Conservation (phyloP, 176 grass and related monocot genomes). For the Neostapfia colusana region DNA sequence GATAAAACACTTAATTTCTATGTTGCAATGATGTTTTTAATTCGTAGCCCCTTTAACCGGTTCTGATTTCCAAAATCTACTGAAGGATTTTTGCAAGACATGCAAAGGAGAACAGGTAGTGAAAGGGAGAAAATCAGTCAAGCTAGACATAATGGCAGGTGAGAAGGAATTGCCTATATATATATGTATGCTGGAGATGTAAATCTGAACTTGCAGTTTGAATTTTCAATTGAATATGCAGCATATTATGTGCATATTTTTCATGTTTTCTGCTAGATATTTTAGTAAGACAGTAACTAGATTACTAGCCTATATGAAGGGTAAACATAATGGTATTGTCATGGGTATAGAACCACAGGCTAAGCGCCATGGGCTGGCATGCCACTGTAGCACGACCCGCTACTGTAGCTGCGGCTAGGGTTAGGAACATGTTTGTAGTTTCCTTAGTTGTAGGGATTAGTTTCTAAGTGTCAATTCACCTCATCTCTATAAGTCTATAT, state of each 20-base stretch:
- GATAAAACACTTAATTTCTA: slow-evolving; percentile 12
- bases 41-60: slow-evolving; percentile 11
- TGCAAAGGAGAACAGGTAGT: slow-evolving; percentile 77
- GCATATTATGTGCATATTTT: background rate
- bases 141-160: slow-evolving; percentile 90
- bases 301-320: background rate
- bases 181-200: slow-evolving; percentile 17
- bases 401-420: too few species aligned
- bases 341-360: too few species aligned
- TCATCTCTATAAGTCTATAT: too few species aligned
- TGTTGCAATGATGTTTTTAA: slow-evolving; percentile 23
- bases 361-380: too few species aligned
- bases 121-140: slow-evolving; percentile 68
- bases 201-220: slow-evolving; percentile 17
- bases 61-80: slow-evolving; percentile 31
- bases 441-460: too few species aligned
- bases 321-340: background rate
- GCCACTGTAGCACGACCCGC: too few species aligned
- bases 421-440: too few species aligned
- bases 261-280: slow-evolving; percentile 3
- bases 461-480: too few species aligned
- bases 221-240: slow-evolving; percentile 27
- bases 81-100: slow-evolving; percentile 88
- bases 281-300: background rate
- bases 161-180: slow-evolving; percentile 15